phyloP scores from a whole-genome alignment of 2,329 filamentous ascomycete species.

The Oidium heveae region DNA sequence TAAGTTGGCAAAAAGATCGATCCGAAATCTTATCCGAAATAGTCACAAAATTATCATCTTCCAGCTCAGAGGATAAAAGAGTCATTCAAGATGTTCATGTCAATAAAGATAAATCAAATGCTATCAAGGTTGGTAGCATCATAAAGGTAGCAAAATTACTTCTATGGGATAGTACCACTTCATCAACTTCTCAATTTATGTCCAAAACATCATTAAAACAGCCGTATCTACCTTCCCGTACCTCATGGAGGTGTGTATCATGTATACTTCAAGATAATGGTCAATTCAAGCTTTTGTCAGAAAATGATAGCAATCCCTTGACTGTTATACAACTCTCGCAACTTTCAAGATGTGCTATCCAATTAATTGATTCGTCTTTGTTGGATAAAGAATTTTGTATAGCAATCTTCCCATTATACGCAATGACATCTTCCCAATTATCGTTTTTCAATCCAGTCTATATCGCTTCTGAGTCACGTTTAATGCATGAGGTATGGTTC shows the following conservation, averaged over 20 bases:
- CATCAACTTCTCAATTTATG: slow-evolving; percentile 22
- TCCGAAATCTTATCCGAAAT: slow-evolving; percentile 15
- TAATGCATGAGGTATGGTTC: slow-evolving; percentile 95
- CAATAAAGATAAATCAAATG: slow-evolving; percentile 8
- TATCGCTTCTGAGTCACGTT: slow-evolving; percentile 59
- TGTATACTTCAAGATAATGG: slow-evolving; percentile 90
- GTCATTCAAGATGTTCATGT: slow-evolving; percentile 19
- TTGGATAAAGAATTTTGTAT: slow-evolving; percentile 85
- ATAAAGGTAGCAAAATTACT: slow-evolving; percentile 89
- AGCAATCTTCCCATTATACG: slow-evolving; percentile 85
- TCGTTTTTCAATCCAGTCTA: slow-evolving; percentile 73
- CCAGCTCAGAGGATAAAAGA: slow-evolving; percentile 14
- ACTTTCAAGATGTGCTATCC: slow-evolving; percentile 69
- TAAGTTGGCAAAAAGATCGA: slow-evolving; percentile 59
- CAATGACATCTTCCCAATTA: slow-evolving; percentile 43
- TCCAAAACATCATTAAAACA: slow-evolving; percentile 27
- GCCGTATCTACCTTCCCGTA: slow-evolving; percentile 24
- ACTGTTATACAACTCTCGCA: slow-evolving; percentile 72
- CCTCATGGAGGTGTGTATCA: slow-evolving; percentile 60
- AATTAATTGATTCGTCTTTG: slow-evolving; percentile 73
- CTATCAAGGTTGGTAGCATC: slow-evolving; percentile 51
- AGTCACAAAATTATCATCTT: slow-evolving; percentile 4
- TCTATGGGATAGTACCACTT: slow-evolving; percentile 60
- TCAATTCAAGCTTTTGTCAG: slow-evolving; percentile 71
- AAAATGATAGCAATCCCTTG: slow-evolving; percentile 57